Conservation (phyloP, 768 basidiomycete species). For the Xanthoconium purpureum region DNA sequence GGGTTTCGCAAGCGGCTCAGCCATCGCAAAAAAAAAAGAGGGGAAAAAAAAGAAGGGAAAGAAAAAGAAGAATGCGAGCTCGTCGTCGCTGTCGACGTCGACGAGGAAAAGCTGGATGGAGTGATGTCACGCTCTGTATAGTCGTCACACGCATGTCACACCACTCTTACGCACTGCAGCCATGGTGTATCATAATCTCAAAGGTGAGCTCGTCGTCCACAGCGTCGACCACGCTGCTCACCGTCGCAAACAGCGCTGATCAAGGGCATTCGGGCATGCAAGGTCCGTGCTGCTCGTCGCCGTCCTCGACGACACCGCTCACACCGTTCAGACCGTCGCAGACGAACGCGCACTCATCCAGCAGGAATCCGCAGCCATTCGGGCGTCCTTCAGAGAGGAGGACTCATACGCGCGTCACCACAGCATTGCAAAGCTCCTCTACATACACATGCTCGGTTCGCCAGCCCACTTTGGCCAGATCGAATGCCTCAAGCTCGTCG, state of each 20-base stretch:
- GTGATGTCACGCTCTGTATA: constrained; percentile 18
- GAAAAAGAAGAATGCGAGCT: constrained; percentile 1
- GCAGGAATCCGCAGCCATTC: constrained; percentile 95
- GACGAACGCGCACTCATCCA: constrained; percentile 97
- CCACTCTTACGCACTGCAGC: constrained; percentile 7
- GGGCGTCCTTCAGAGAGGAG: constrained; percentile 96
- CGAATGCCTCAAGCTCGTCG: constrained; percentile 92
- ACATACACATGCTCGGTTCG: constrained; percentile 98
- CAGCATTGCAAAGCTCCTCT: constrained; percentile 96
- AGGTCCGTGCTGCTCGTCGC: constrained; percentile 49
- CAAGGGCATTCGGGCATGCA: constrained; percentile 97
- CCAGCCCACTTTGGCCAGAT: constrained; percentile 99
- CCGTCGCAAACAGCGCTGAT: constrained; percentile 68
- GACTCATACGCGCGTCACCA: constrained; percentile 94
- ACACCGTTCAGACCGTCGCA: constrained; percentile 75
- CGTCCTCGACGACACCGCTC: constrained; percentile 13
- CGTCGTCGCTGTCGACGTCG: constrained; percentile 23
- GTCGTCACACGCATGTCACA: constrained; percentile 24
- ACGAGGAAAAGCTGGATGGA: constrained; percentile 10
- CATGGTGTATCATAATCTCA: constrained; percentile 87
- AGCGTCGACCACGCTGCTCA: constrained; percentile 19
- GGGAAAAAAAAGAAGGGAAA: not conserved
- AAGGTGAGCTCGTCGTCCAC: constrained; percentile 47
- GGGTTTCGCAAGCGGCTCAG: constrained; percentile 26
- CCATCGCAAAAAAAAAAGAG: constrained; percentile 15